Percentiles rank a stretch among this genome's conserved stretches.
Conservation (phyloP, 2,329 filamentous ascomycete genomes). For the Claviceps pusilla region DNA sequence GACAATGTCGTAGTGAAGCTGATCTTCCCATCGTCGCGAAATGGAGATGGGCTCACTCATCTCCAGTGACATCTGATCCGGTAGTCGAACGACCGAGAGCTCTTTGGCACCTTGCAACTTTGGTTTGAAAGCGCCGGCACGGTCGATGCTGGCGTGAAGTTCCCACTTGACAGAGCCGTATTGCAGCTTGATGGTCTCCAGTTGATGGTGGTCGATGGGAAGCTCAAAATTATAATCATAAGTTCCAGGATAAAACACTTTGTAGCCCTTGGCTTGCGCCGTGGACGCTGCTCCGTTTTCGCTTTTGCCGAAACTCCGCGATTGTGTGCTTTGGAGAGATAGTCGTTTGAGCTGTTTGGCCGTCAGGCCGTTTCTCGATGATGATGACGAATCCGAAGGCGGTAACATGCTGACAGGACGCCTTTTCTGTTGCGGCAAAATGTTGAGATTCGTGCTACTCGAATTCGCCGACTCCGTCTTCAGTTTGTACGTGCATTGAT, state of each 20-base stretch:
- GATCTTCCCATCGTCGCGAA: slow-evolving; percentile 85
- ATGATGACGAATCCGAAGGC: slow-evolving; percentile 5
- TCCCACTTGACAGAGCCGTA: slow-evolving; percentile 81
- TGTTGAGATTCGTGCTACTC: slow-evolving; percentile 18
- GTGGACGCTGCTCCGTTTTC: slow-evolving; percentile 51
- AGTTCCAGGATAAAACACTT: slow-evolving; percentile 62
- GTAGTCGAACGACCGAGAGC: slow-evolving; percentile 68
- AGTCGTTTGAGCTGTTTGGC: slow-evolving; percentile 48
- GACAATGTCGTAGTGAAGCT: slow-evolving; percentile 88
- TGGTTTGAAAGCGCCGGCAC: slow-evolving; percentile 76
- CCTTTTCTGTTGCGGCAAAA: slow-evolving; percentile 6
- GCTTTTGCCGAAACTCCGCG: slow-evolving; percentile 70
- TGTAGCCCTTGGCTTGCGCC: slow-evolving; percentile 56
- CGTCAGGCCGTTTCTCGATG: slow-evolving; percentile 13
- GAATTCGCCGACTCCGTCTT: slow-evolving; percentile 23
- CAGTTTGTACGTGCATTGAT: slow-evolving; percentile 42
- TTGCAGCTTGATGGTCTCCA: slow-evolving; percentile 78
- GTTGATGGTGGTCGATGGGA: slow-evolving; percentile 72
- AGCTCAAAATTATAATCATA: slow-evolving; percentile 67
- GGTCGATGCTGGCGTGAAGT: slow-evolving; percentile 69
- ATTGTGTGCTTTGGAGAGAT: slow-evolving; percentile 66
- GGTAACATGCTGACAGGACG: slow-evolving; percentile 7
- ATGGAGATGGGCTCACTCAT: slow-evolving; percentile 90
- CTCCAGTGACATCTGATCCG: slow-evolving; percentile 75
- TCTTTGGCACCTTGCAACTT: slow-evolving; percentile 74